Conservation (phyloP, 2,329 filamentous ascomycete species). For the Venturiaceae sp. region DNA sequence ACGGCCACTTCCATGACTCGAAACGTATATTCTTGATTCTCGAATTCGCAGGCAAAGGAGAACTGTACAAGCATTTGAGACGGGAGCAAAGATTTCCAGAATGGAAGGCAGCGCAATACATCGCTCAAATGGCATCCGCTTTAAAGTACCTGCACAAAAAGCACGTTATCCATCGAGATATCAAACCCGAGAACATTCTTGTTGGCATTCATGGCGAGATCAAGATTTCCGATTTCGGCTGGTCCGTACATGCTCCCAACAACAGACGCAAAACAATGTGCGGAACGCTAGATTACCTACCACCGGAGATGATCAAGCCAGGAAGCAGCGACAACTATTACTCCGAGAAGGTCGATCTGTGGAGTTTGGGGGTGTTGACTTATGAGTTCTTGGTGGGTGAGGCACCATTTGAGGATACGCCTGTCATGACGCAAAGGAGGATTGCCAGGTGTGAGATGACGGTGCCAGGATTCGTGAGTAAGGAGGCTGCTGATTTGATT, state of each 20-base stretch:
- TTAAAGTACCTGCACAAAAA: conserved; percentile 89
- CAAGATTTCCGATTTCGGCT: conserved; percentile 97
- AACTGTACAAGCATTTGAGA: conserved; percentile 79
- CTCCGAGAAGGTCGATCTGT: conserved; percentile 90
- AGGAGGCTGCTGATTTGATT: conserved; percentile 86
- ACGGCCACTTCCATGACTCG: conserved; percentile 81
- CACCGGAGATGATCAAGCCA: conserved; percentile 91
- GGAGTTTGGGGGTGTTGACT: conserved; percentile 88
- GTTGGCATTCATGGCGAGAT: conserved; percentile 95
- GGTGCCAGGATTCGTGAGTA: conserved; percentile 79
- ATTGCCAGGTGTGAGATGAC: conserved; percentile 89
- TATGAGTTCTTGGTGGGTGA: conserved; percentile 96
- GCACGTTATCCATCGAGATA: conserved; percentile 94
- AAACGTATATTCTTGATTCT: conserved; percentile 82
- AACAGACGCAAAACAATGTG: conserved; percentile 92
- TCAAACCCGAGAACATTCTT: conserved; percentile 96
- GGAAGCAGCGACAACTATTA: conserved; percentile 79
- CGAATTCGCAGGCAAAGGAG: conserved; percentile 77
- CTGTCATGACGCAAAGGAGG: conserved; percentile 84
- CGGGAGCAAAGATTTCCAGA: conserved; percentile 73
- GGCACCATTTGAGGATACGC: conserved; percentile 93
- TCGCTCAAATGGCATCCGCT: conserved; percentile 84
- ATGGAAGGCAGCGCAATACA: conserved; percentile 78
- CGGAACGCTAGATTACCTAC: conserved; percentile 92
- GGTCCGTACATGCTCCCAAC: conserved; percentile 96